These are phyloP conservation scores for Hyaloperonospora brassicae DNA, from an alignment of 352 stramenopile species.

Conservation along the genomic window DNA sequence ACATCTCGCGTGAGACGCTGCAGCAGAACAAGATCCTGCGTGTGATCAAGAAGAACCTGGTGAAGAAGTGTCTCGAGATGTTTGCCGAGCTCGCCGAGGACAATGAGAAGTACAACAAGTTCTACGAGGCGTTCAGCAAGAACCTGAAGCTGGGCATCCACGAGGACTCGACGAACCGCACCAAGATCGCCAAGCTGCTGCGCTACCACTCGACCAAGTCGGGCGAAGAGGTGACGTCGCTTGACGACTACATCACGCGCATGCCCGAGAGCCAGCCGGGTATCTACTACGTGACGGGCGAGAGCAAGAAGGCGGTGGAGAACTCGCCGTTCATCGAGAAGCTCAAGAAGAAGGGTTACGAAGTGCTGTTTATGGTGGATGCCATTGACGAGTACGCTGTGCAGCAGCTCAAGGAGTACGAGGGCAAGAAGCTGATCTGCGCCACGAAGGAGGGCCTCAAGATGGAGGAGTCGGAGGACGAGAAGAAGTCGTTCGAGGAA, in stretches of 20 bases:
- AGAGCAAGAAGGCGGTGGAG: conserved; percentile 98
- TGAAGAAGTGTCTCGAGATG: conserved; percentile 99
- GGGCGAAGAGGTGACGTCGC: conserved; percentile 93
- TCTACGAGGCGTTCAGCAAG: conserved; percentile 99
- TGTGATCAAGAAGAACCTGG: conserved; percentile 99
- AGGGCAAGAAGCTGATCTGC: conserved; percentile 99
- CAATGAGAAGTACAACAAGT: conserved; percentile 97
- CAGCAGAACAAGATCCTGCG: conserved; percentile 99
- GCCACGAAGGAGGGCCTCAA: conserved; percentile 97
- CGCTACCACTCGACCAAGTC: conserved; percentile 98
- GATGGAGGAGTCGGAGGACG: conserved; percentile 93
- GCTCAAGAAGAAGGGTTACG: conserved; percentile 99
- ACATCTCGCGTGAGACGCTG: conserved; percentile 99
- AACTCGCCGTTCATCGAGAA: conserved; percentile 99
- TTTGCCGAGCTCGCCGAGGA: conserved; percentile 98
- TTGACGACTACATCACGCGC: conserved; percentile 97
- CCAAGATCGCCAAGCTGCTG: conserved; percentile 98
- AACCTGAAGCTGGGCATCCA: conserved; percentile 99
- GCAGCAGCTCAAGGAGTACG: conserved; percentile 99
- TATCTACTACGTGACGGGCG: conserved; percentile 99
- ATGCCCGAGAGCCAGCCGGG: conserved; percentile 96
- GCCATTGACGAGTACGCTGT: conserved; percentile 99
- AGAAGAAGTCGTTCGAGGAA: conserved; percentile 99
- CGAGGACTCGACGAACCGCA: conserved; percentile 98
- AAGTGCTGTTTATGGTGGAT: conserved; percentile 99